Evolutionary conservation across 2,329 filamentous ascomycete genomes (phyloP), one percentile per base, ranked within the genome.

Genomic region (Colletotrichum cereale): DNA sequence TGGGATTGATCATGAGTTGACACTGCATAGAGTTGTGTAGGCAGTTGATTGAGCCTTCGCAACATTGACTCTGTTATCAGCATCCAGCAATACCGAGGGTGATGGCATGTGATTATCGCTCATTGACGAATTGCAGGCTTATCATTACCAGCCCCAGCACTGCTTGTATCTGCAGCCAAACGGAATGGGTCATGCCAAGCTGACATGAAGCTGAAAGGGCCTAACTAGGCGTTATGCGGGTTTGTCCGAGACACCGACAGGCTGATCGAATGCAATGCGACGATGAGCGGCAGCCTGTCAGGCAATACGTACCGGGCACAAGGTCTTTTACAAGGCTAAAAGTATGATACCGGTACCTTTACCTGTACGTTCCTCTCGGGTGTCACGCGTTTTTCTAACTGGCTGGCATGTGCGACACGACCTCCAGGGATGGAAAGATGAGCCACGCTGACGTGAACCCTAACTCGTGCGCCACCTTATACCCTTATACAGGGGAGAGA

Each of bases 371-470:
- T 34, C 29, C 29, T 53, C 16, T 31, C 16, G 31, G 52, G 31
- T 21, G 24, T 34, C 21, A 11, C 21, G 8, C 5, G 10, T 36
- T 14, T 21, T 31, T 36, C 29, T 6, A 36, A 36, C 11, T 36
- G 11, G 16, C 3, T 16, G 50, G 11, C 52, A n/a, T 55, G 31
- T 5, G 52, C 52, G 52, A 55, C 12, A 21, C 53, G 21, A 34
- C 52, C 11, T 36, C 11, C 31, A 14, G 21, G 52, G 52, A 34
- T 38, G 31, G 21, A 2, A 55, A 2, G n/a, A 55, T 56, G 31
- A 56, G 53, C 53, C 53, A 56, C 31, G 53, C 21, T 56, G 53
- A 56, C 53, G 53, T 56, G 4, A 38, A 36, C 53, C 21, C 21
- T 36, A 38, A 5, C 24, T 38, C 11, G 21, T 24, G 11, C n/a